Base-by-base conservation (phyloP, 495 filamentous ascomycete genomes). In the Aspergillus coremiiformis region DNA sequence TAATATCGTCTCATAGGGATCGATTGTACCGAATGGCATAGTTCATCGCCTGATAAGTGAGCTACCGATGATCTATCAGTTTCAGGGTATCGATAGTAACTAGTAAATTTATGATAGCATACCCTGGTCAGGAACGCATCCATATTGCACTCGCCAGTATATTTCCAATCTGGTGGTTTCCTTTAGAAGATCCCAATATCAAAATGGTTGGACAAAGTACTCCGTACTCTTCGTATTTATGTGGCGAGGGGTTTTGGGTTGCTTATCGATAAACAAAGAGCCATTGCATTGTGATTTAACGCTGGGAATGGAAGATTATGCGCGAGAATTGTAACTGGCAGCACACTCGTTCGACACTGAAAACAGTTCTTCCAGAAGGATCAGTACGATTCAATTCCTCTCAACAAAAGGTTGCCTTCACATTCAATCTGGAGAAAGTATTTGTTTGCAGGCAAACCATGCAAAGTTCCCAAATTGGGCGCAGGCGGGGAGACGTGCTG, bases 21-120 rank as follows among this genome's bases (percentile, higher is more conserved):
- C 12, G 47, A 24, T n/a, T 41, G 22, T 68, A 83, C 78, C 83
- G 75, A 54, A 95, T 87, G 67, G 89, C 90, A 78, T 89, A 91
- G 69, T 90, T 95, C 80, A 91, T 85, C 42, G 89, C 88, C 72
- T 95, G 90, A 62, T 86, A 79, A 42, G 85, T 87, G 59, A 87
- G 70, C 83, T 86, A 49, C 44, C 33, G 54, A 55, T 43, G 61
- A 55, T 35, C 21, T 23, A 39, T 60, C 46, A 62, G 50, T 45
- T 46, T 46, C 35, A 33, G 45, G 35, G 12, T 17, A 26, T 44
- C 39, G 8, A 17, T 5, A 24, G 41, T 14, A 39, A 39, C 29
- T 20, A 22, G n/a, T 32, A 35, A 35, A 14, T 35, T 14, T 12
- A 35, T 41, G 19, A 22, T 21, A 39, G 23, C 77, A 58, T 67